Conservation (phyloP, 2,329 filamentous ascomycete genomes). For the Colletotrichum abscissum region DNA sequence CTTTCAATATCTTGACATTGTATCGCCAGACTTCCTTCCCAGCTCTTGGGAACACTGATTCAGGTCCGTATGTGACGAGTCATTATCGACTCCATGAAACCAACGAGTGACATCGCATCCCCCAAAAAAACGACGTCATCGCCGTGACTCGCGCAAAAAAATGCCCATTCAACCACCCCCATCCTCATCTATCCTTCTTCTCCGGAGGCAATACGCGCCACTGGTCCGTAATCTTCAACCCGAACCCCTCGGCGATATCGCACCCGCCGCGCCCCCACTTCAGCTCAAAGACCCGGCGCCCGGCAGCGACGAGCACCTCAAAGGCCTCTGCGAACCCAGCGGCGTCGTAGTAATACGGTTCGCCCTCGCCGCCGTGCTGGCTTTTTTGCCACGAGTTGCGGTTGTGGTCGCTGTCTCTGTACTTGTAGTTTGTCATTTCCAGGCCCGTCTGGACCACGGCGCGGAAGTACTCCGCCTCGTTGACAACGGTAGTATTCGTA, state of each 20-base stretch:
- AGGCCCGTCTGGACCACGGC: constrained; percentile 40
- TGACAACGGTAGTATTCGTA: background rate
- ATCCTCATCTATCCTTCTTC: background rate
- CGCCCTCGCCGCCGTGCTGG: constrained; percentile 62
- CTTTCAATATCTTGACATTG: background rate
- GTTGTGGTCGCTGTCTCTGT: constrained; percentile 47
- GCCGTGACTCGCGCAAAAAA: background rate
- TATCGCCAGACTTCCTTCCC: background rate
- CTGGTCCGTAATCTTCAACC: constrained; percentile 54
- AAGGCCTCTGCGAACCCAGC: constrained; percentile 57
- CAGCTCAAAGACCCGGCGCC: constrained; percentile 51
- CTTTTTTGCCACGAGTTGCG: constrained; percentile 65
- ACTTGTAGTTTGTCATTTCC: constrained; percentile 56
- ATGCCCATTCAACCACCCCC: background rate
- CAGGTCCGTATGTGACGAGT: background rate
- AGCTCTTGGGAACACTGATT: background rate
- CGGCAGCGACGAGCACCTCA: constrained; percentile 57
- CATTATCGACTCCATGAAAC: background rate
- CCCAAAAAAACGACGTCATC: background rate
- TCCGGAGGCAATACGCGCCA: constrained; percentile 57
- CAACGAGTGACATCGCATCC: background rate
- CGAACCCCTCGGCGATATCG: constrained; percentile 49
- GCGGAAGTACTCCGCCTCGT: constrained; percentile 27
- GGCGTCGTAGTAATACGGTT: constrained; percentile 63
- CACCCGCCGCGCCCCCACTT: constrained; percentile 61